Evolutionary conservation across 257 asterid species (phyloP).

Genomic region (Mitragyna speciosa): DNA sequence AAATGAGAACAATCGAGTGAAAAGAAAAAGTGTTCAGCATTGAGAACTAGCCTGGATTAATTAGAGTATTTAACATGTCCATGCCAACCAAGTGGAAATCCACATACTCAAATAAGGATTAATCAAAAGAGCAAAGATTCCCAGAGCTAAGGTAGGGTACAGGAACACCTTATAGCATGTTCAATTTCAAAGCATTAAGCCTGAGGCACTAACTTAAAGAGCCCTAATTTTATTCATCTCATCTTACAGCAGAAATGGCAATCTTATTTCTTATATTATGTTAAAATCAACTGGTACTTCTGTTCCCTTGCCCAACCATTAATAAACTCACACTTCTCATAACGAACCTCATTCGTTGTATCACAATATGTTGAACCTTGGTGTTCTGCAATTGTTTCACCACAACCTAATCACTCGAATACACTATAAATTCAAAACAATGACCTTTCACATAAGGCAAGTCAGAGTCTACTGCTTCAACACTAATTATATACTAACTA

Average conservation of each 20-base stretch:
- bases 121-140: not conserved
- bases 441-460: no score
- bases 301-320: no score
- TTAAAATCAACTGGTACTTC: no score
- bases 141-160: not conserved
- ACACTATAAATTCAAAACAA: no score
- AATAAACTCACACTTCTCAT: no score
- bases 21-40: not conserved
- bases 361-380: no score
- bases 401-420: no score
- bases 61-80: not conserved
- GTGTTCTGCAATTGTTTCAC: no score
- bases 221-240: not conserved
- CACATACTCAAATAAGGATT: not conserved
- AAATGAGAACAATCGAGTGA: not conserved
- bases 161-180: not conserved
- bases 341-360: no score
- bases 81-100: not conserved
- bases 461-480: not conserved
- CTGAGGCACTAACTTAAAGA: not conserved
- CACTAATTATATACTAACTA: not conserved
- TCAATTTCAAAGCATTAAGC: not conserved
- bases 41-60: not conserved
- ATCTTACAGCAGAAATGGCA: not conserved
- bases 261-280: no score